Base-by-base conservation (phyloP, 1,139 yeast genomes). In the Eremothecium sinecaudum region DNA sequence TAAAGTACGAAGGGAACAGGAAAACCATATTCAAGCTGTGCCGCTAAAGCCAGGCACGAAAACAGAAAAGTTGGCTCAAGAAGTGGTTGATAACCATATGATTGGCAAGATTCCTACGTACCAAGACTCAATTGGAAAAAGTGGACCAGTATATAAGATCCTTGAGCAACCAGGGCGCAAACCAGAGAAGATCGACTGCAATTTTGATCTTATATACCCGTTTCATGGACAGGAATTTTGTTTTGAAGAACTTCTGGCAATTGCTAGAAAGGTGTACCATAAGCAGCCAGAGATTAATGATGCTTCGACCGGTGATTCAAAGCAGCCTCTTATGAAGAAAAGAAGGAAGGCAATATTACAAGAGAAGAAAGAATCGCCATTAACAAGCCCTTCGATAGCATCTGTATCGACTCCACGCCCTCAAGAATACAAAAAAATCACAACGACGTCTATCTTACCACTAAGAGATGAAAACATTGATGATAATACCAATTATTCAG, bases 111-210 rank as follows among this genome's bases (percentile, higher is more conserved):
- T 66, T 15, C 45, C 63, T 4, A 72, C 73, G 2, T 73, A 63
- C 44, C 53, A 65, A 31, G 74, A 69, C 41, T 50, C 58, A 15
- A 33, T 54, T 14, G 56, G 58, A 9, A 44, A 46, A 16, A 36
- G 47, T 19, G 62, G 61, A 4, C 55, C 61, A 2, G 59, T 61
- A 2, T 65, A 55, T 45, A 71, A 79, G 29, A 53, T 72, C 1
- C 61, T 78, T n/a, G 61, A 63, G 25, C 61, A 59, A 16, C 68
- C 73, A 1, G 84, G 82, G 0, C 79, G 78, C 46, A 68, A 71
- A 38, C 62, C 74, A 0, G 94, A 84, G 51, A 68, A 64, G 33
- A 69, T 81, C 10, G 72, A 74, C 40, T 62, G 80, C 34, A 79
- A 80, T 48, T 62, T 78, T 45, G 70, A 72, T 31, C 57, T 79